Evolutionary conservation across 2,329 filamentous ascomycete species (phyloP).

Genomic region (Arthroderma sp.): DNA sequence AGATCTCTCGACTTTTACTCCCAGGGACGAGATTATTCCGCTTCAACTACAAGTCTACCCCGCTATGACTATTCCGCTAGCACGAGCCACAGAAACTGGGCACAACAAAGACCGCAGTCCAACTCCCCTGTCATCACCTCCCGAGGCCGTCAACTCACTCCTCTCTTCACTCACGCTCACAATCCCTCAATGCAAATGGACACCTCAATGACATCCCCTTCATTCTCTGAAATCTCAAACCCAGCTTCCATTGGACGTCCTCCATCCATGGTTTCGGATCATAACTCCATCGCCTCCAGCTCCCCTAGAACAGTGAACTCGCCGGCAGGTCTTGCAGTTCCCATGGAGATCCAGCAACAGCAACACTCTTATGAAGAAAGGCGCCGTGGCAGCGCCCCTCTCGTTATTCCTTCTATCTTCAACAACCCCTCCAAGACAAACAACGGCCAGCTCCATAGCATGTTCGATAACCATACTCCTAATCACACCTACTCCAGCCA

Average conservation of each 20-base stretch:
- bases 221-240: constrained; percentile 49
- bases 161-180: constrained; percentile 24
- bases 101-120: not conserved
- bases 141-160: constrained; percentile 19
- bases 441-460: not conserved
- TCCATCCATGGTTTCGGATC: constrained; percentile 59
- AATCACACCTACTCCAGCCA: constrained; percentile 1
- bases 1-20: too few species aligned
- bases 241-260: constrained; percentile 43
- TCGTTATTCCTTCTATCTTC: constrained; percentile 9
- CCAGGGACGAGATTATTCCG: too few species aligned
- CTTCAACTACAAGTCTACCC: too few species aligned
- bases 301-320: constrained; percentile 39
- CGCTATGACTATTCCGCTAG: too few species aligned
- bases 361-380: constrained; percentile 16
- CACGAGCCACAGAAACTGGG: not conserved
- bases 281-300: constrained; percentile 48
- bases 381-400: constrained; percentile 20
- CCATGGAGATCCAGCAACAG: constrained; percentile 31
- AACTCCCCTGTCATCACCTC: constrained; percentile 4
- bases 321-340: constrained; percentile 27
- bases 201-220: constrained; percentile 50
- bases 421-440: not conserved
- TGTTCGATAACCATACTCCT: not conserved
- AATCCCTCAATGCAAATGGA: constrained; percentile 30